Conservation (phyloP, 768 basidiomycete genomes). For the Pleurotus giganteus region DNA sequence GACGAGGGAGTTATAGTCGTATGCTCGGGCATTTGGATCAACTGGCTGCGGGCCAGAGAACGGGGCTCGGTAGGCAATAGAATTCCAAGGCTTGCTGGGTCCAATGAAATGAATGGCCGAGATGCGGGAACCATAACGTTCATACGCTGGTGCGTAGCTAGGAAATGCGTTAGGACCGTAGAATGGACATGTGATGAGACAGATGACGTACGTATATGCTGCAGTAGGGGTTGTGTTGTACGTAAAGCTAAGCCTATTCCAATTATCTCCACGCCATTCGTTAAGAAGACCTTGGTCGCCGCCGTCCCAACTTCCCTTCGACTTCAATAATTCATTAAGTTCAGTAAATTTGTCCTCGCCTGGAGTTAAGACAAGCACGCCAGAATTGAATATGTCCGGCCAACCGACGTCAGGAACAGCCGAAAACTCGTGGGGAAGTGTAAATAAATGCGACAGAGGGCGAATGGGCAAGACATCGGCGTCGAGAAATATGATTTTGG, state of each 20-base stretch:
- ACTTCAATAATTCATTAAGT: slow-evolving; percentile 65
- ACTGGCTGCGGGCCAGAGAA: slow-evolving; percentile 25
- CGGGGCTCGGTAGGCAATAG: slow-evolving; percentile 67
- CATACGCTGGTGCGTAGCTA: slow-evolving; percentile 96
- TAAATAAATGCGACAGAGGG: slow-evolving; percentile 92
- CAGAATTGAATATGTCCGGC: slow-evolving; percentile 99
- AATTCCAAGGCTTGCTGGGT: slow-evolving; percentile 92
- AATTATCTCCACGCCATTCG: slow-evolving; percentile 84
- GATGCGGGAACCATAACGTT: slow-evolving; percentile 87
- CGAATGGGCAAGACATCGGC: slow-evolving; percentile 88
- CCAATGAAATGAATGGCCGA: slow-evolving; percentile 93
- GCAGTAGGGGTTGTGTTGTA: slow-evolving; percentile 99
- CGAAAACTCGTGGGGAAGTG: slow-evolving; percentile 77
- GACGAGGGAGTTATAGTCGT: slow-evolving; percentile 79
- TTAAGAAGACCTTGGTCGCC: slow-evolving; percentile 98
- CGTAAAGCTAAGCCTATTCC: slow-evolving; percentile 94
- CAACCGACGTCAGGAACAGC: slow-evolving; percentile 97
- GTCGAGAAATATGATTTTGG: slow-evolving; percentile 88
- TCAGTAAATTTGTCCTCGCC: slow-evolving; percentile 80
- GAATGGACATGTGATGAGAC: slow-evolving; percentile 21
- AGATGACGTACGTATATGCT: slow-evolving; percentile 80
- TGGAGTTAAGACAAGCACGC: slow-evolving; percentile 85
- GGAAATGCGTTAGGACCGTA: slow-evolving; percentile 19
- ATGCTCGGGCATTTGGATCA: slow-evolving; percentile 39
- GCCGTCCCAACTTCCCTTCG: slow-evolving; percentile 92